phyloP scores from a whole-genome alignment of 2,329 filamentous ascomycete species.

The Scopulariopsis brevicaulis region DNA sequence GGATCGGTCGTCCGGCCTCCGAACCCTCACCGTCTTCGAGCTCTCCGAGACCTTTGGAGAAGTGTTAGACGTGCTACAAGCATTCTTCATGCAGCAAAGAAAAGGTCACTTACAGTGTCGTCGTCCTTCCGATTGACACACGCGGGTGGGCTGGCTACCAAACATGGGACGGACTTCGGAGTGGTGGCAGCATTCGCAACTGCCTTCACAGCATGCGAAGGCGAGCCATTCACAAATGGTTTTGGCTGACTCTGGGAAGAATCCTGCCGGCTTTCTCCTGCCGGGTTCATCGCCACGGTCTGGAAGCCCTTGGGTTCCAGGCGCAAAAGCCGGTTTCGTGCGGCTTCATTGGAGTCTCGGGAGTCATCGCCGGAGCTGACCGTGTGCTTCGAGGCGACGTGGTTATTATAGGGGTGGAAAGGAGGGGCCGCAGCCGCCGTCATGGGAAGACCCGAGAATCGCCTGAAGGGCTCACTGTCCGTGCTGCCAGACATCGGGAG shows the following conservation, averaged over 20 bases:
- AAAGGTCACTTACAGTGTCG: background rate
- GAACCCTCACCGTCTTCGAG: background rate
- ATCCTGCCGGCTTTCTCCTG: conserved; percentile 5
- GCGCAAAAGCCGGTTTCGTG: background rate
- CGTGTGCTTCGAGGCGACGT: background rate
- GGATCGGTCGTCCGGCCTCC: background rate
- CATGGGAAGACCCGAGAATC: conserved; percentile 26
- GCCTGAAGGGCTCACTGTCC: conserved; percentile 16
- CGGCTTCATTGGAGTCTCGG: background rate
- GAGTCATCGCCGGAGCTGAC: background rate
- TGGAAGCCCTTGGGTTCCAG: background rate
- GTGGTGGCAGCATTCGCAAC: background rate
- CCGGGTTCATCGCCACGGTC: background rate
- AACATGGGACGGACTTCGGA: conserved; percentile 29
- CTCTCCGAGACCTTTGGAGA: background rate
- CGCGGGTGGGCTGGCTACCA: conserved; percentile 38
- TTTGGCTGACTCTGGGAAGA: background rate
- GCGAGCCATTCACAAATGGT: background rate
- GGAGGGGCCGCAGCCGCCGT: conserved; percentile 35
- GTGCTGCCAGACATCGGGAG: background rate
- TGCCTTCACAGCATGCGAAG: background rate
- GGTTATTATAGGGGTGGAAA: conserved; percentile 25
- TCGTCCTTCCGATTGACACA: conserved; percentile 25
- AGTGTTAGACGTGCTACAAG: background rate
- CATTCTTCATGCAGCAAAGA: background rate